phyloP scores from a whole-genome alignment of 768 basidiomycete species.

The Psilocybe cyanescens region DNA sequence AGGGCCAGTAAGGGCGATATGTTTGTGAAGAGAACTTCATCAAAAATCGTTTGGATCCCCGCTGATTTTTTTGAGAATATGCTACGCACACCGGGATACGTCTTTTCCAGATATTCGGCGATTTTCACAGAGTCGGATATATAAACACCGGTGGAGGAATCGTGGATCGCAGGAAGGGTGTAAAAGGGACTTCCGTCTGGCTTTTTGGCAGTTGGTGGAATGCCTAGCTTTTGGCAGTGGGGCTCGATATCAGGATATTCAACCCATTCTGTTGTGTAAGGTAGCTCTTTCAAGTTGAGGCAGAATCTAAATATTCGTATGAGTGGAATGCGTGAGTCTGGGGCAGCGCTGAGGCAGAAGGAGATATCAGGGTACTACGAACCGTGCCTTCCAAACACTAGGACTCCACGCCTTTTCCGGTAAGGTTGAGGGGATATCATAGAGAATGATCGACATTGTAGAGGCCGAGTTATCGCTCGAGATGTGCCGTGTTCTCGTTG shows the following conservation, averaged over 20 bases:
- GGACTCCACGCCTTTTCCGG: slow-evolving; percentile 39
- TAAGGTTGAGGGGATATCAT: slow-evolving; percentile 35
- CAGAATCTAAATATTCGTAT: not conserved
- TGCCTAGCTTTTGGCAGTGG: slow-evolving; percentile 33
- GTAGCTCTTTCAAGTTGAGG: slow-evolving; percentile 36
- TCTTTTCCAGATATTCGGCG: slow-evolving; percentile 48
- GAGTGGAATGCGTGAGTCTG: not conserved
- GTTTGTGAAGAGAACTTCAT: not conserved
- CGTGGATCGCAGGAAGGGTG: slow-evolving; percentile 45
- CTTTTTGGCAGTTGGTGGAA: slow-evolving; percentile 31
- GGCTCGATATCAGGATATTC: slow-evolving; percentile 45
- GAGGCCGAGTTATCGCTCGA: slow-evolving; percentile 24
- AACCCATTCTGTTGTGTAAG: slow-evolving; percentile 46
- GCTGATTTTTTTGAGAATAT: slow-evolving; percentile 23
- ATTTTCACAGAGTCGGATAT: slow-evolving; percentile 45
- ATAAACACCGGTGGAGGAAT: slow-evolving; percentile 35
- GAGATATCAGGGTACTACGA: not conserved
- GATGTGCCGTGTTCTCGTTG: no score
- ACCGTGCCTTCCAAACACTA: slow-evolving; percentile 43
- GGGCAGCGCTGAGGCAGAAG: not conserved
- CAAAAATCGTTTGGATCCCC: slow-evolving; percentile 19
- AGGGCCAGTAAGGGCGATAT: not conserved
- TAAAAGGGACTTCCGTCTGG: slow-evolving; percentile 36
- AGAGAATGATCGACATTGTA: slow-evolving; percentile 30
- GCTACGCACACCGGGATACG: slow-evolving; percentile 37